Evolutionary conservation across 192 early-diverging fungal genomes (phyloP).

Genomic region (Coemansia sp.): DNA sequence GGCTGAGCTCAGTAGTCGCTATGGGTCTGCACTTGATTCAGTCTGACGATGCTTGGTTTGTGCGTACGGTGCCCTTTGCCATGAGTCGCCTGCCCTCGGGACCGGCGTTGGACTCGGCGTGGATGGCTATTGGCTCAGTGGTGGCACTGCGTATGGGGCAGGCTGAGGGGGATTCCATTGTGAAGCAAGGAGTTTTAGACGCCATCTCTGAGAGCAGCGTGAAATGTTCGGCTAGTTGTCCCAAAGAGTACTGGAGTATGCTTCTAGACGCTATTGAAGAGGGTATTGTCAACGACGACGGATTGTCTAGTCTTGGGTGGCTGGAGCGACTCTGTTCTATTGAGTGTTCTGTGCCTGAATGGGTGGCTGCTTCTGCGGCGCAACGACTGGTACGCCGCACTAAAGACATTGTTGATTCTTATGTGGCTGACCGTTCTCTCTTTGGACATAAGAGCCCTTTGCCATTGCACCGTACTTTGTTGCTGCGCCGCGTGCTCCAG

Average conservation of each 20-base stretch:
- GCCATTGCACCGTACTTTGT: constrained; percentile 25
- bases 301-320: constrained; percentile 41
- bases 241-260: constrained; percentile 30
- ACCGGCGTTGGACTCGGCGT: constrained; percentile 21
- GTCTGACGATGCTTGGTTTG: constrained; percentile 25
- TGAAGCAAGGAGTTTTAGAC: constrained; percentile 24
- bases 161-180: neutral
- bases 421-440: constrained; percentile 30
- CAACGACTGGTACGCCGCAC: constrained; percentile 40
- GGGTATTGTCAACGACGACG: constrained; percentile 20
- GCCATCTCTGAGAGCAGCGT: constrained; percentile 29
- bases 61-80: constrained; percentile 22
- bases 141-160: constrained; percentile 22
- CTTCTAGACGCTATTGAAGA: constrained; percentile 34
- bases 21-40: constrained; percentile 46
- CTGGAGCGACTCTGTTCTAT: constrained; percentile 12
- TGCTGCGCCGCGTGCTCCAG: constrained; percentile 36
- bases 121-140: constrained; percentile 33
- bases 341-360: constrained; percentile 18
- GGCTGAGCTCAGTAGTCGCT: constrained; percentile 39
- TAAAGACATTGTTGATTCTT: constrained; percentile 24
- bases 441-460: constrained; percentile 31
- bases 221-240: constrained; percentile 1
- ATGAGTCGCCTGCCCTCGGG: constrained; percentile 28
- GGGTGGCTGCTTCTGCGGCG: constrained; percentile 37